phyloP scores from a whole-genome alignment of 768 basidiomycete species.

The Leucogyrophana mollusca region DNA sequence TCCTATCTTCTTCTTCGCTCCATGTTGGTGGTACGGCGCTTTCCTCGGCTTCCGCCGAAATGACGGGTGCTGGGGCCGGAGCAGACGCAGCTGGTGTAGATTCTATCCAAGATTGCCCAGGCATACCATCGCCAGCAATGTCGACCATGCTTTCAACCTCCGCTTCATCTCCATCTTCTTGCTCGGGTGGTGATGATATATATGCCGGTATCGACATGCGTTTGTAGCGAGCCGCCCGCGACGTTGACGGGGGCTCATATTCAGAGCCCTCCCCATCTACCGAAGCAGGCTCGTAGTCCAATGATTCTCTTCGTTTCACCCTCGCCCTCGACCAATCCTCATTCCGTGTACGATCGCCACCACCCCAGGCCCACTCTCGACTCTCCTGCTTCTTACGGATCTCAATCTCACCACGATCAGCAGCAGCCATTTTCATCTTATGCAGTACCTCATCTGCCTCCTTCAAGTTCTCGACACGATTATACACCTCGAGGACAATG shows the following conservation, averaged over 20 bases:
- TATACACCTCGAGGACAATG: conserved; percentile 40
- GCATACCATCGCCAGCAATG: too few species aligned
- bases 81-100: too few species aligned
- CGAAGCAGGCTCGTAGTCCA: conserved; percentile 12
- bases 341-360: conserved; percentile 9
- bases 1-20: background rate
- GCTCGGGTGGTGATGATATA: background rate
- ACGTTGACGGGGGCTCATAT: conserved; percentile 27
- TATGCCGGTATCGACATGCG: conserved; percentile 1
- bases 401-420: conserved; percentile 17
- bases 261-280: conserved; percentile 16
- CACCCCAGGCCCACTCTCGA: background rate
- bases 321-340: background rate
- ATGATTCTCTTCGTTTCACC: background rate
- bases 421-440: conserved; percentile 38
- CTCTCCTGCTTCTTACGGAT: conserved; percentile 1
- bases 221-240: conserved; percentile 25
- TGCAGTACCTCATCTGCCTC: conserved; percentile 37
- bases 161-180: conserved; percentile 11
- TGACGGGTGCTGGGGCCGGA: too few species aligned
- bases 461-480: conserved; percentile 30
- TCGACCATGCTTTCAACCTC: too few species aligned
- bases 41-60: too few species aligned
- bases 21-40: background rate
- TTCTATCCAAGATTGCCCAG: too few species aligned